Conservation (phyloP, 164 flowering plant species). For the Aristolochia contorta region DNA sequence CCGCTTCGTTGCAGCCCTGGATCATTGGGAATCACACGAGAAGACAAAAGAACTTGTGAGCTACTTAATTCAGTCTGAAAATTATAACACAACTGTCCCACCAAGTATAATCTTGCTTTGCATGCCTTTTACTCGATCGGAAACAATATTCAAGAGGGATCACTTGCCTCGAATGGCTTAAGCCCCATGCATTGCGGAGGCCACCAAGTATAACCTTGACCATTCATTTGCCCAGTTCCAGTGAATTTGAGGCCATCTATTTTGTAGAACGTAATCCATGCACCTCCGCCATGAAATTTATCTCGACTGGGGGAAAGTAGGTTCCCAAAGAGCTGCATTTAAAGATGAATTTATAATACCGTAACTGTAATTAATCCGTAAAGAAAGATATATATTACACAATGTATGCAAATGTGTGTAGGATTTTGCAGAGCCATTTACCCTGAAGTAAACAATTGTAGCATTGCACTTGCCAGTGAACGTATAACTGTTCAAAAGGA, state of each 20-base stretch:
- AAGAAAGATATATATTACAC: too few relatives aligned
- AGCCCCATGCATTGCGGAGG: too few relatives aligned
- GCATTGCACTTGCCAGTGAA: background rate
- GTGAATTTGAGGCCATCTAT: background rate
- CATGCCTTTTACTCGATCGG: too few relatives aligned
- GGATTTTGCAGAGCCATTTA: background rate
- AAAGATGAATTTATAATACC: background rate
- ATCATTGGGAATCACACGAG: too few relatives aligned
- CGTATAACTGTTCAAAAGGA: background rate
- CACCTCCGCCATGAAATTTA: background rate
- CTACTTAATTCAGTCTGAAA: too few relatives aligned
- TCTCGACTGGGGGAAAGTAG: background rate
- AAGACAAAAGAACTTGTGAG: too few relatives aligned
- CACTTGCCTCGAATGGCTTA: too few relatives aligned
- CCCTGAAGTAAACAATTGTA: background rate
- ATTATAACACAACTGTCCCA: too few relatives aligned
- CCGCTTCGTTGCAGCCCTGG: too few relatives aligned
- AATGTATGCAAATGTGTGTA: background rate
- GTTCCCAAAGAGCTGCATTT: background rate
- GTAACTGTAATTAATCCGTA: too few relatives aligned
- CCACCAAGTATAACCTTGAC: slow-evolving; percentile 1
- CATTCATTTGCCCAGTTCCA: background rate
- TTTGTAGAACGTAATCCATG: background rate
- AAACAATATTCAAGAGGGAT: too few relatives aligned
- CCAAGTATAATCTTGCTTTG: too few relatives aligned